Percentiles rank a stretch among this genome's conserved stretches.
phyloP scores from a whole-genome alignment of 179 eudicot species.

The Beta lomatogona region DNA sequence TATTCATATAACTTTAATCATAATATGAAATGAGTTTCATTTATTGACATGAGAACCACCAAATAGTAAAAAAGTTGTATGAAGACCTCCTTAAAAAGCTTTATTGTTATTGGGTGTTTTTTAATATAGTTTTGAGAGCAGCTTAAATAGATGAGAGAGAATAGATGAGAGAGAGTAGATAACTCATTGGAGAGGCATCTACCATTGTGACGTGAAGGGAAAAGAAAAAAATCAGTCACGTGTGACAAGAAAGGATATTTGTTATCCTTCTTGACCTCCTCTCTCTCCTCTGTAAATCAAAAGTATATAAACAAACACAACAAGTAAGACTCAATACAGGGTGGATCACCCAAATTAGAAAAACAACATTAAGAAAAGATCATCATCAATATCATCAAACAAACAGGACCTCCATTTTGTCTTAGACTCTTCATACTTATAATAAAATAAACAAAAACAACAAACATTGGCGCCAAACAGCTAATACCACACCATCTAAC shows the following conservation, averaged over 20 bases:
- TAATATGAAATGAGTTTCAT: too few species aligned
- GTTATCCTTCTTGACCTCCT: neutral
- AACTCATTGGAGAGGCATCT: too few species aligned
- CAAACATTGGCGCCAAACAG: conserved; percentile 35
- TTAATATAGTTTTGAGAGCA: too few species aligned
- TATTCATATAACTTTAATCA: too few species aligned
- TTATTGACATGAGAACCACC: too few species aligned
- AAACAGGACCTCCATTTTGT: neutral
- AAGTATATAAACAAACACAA: neutral
- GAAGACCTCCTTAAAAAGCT: too few species aligned
- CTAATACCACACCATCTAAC: neutral
- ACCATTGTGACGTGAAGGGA: too few species aligned
- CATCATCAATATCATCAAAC: neutral
- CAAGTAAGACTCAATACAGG: neutral
- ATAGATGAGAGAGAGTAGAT: too few species aligned
- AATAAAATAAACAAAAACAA: neutral
- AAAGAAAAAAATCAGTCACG: neutral
- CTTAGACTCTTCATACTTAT: neutral
- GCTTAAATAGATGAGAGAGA: too few species aligned
- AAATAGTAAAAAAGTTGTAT: too few species aligned
- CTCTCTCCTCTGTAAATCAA: neutral
- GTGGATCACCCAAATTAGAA: conserved; percentile 2
- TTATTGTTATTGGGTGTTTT: too few species aligned
- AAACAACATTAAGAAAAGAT: neutral
- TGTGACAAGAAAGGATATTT: neutral